These are phyloP conservation scores for Aspergillus kassunensis DNA, from an alignment of 495 filamentous ascomycete genomes.

Conservation along the genomic window DNA sequence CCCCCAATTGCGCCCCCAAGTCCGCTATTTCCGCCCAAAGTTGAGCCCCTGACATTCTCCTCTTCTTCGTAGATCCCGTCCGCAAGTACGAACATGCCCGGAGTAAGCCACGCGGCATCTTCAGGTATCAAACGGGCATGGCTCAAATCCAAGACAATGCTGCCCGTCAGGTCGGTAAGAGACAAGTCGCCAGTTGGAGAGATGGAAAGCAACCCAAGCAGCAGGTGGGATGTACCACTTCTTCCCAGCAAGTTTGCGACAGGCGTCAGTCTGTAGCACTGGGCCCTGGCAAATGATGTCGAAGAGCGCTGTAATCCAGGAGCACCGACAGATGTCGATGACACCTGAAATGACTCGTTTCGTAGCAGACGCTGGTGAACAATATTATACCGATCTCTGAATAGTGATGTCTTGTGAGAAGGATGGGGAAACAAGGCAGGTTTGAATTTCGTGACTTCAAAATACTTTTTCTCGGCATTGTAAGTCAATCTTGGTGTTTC, in stretches of 20 bases:
- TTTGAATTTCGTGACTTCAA: constrained; percentile 66
- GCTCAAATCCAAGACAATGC: constrained; percentile 76
- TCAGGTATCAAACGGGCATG: constrained; percentile 78
- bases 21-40: constrained; percentile 69
- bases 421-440: constrained; percentile 76
- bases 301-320: constrained; percentile 50
- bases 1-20: constrained; percentile 87
- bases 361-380: constrained; percentile 86
- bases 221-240: constrained; percentile 76
- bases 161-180: constrained; percentile 81
- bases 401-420: constrained; percentile 76
- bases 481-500: constrained; percentile 85
- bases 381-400: constrained; percentile 84
- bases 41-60: constrained; percentile 59
- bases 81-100: constrained; percentile 91
- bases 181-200: constrained; percentile 79
- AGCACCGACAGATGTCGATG: constrained; percentile 48
- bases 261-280: constrained; percentile 84
- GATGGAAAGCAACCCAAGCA: constrained; percentile 77
- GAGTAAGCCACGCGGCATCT: constrained; percentile 84
- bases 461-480: constrained; percentile 84
- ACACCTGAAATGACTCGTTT: constrained; percentile 88
- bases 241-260: constrained; percentile 92
- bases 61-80: constrained; percentile 96
- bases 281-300: constrained; percentile 49